These are phyloP conservation scores for Tuber microsphaerosporum DNA, from an alignment of 495 filamentous ascomycete genomes.

Conservation along the genomic window DNA sequence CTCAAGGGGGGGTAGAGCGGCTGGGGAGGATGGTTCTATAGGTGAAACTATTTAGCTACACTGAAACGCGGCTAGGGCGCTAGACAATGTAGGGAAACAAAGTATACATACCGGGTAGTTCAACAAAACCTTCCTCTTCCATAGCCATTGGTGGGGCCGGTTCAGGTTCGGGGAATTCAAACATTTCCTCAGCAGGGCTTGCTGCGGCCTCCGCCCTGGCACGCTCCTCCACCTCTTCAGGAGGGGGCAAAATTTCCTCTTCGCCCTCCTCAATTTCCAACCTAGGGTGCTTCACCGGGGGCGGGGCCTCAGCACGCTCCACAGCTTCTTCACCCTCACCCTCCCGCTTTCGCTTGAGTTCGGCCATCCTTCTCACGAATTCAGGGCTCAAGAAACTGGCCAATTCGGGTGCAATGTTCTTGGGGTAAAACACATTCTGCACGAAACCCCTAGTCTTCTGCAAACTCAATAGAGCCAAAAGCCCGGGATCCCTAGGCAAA, in stretches of 20 bases:
- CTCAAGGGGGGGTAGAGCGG: slow-evolving; percentile 14
- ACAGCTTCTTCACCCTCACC: slow-evolving; percentile 58
- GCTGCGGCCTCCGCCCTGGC: slow-evolving; percentile 40
- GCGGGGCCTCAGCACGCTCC: slow-evolving; percentile 52
- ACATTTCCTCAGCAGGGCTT: slow-evolving; percentile 36
- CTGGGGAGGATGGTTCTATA: slow-evolving; percentile 21
- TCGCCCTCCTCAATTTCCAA: slow-evolving; percentile 32
- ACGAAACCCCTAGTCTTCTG: slow-evolving; percentile 86
- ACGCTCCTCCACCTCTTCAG: slow-evolving; percentile 42
- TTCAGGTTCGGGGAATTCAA: slow-evolving; percentile 27
- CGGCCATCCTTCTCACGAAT: slow-evolving; percentile 64
- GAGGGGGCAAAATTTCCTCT: slow-evolving; percentile 14
- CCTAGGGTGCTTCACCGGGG: slow-evolving; percentile 34
- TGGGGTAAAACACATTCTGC: slow-evolving; percentile 49
- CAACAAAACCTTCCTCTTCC: slow-evolving; percentile 8
- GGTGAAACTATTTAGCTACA: slow-evolving; percentile 14
- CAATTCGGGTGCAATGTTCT: slow-evolving; percentile 75
- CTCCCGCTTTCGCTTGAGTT: slow-evolving; percentile 89
- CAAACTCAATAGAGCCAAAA: slow-evolving; percentile 80
- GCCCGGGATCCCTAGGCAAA: slow-evolving; percentile 73
- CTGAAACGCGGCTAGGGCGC: background rate
- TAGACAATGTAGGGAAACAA: background rate
- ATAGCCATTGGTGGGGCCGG: slow-evolving; percentile 13
- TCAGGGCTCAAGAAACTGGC: slow-evolving; percentile 77
- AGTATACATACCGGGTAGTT: background rate